Conservation (phyloP, 768 basidiomycete genomes). For the Auriscalpium microsporum region DNA sequence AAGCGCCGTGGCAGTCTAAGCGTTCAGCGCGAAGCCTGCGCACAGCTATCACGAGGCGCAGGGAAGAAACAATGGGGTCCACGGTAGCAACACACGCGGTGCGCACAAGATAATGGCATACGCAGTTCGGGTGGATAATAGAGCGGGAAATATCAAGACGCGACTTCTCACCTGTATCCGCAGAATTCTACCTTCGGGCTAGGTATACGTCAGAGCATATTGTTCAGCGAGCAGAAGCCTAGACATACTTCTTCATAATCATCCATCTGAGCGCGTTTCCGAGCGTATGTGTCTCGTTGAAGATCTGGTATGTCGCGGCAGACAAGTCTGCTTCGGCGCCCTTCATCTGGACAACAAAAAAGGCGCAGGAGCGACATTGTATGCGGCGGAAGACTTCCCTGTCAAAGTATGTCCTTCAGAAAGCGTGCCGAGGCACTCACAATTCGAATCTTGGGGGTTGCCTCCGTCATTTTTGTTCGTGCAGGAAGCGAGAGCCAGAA, state of each 20-base stretch:
- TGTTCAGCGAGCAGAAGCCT: neutral
- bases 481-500: neutral
- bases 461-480: conserved; percentile 5
- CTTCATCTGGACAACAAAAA: conserved; percentile 49
- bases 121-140: too few species aligned
- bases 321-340: conserved; percentile 77
- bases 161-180: conserved; percentile 73
- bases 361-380: neutral
- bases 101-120: too few species aligned
- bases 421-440: conserved; percentile 1
- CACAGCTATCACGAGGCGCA: too few species aligned
- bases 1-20: too few species aligned
- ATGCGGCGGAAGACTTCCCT: neutral
- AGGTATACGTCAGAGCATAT: neutral
- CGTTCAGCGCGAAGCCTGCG: too few species aligned
- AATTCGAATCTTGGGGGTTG: conserved; percentile 9
- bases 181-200: conserved; percentile 98
- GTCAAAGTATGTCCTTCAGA: neutral
- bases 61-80: too few species aligned
- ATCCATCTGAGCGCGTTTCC: conserved; percentile 96
- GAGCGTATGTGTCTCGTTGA: conserved; percentile 92
- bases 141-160: neutral
- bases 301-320: conserved; percentile 84
- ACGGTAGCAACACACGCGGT: too few species aligned
- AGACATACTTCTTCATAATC: conserved; percentile 90